Conservation (phyloP, 495 filamentous ascomycete genomes). For the Penicillium pulvis region DNA sequence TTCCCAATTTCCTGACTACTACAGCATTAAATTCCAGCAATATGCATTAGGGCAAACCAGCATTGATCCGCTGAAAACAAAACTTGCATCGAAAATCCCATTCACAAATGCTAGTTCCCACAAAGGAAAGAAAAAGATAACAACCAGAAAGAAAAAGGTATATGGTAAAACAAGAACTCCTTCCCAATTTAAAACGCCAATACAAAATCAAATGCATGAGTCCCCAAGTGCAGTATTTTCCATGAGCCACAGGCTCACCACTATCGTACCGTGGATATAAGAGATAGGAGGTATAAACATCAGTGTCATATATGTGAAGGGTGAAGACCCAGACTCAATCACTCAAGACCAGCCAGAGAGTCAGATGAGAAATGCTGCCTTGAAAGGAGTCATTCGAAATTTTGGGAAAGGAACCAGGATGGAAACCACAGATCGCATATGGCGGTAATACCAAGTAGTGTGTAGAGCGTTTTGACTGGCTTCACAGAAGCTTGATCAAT, state of each 20-base stretch:
- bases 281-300: conserved; percentile 28
- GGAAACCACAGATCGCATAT: neutral
- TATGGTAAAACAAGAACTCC: conserved; percentile 22
- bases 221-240: conserved; percentile 15
- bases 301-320: conserved; percentile 19
- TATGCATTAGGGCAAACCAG: conserved; percentile 5
- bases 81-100: conserved; percentile 8
- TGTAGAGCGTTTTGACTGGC: neutral
- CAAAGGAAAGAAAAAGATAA: conserved; percentile 19
- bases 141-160: conserved; percentile 25
- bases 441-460: neutral
- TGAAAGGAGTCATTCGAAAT: neutral
- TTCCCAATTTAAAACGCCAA: conserved; percentile 20
- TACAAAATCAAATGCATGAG: conserved; percentile 19
- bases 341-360: conserved; percentile 22
- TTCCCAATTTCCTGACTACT: neutral
- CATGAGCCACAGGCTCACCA: conserved; percentile 16
- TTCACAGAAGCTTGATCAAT: conserved; percentile 3
- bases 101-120: conserved; percentile 26
- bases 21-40: conserved; percentile 9
- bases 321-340: conserved; percentile 16
- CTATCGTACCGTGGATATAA: conserved; percentile 27
- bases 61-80: conserved; percentile 2
- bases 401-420: neutral
- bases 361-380: conserved; percentile 1